phyloP scores from a whole-genome alignment of 1,139 yeast species.

The Geotrichum europaeum region DNA sequence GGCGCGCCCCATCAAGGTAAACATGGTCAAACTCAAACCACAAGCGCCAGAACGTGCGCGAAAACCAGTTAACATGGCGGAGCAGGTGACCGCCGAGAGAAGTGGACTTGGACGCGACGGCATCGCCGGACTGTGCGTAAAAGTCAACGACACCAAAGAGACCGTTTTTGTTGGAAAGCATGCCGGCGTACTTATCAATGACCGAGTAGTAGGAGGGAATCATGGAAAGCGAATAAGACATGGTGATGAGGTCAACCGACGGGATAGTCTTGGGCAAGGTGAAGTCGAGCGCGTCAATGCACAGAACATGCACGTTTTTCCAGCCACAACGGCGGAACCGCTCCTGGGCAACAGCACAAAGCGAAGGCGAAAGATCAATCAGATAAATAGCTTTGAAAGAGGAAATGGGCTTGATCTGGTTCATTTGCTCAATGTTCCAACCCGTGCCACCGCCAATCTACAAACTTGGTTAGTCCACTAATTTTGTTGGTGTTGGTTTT shows the following conservation, averaged over 20 bases:
- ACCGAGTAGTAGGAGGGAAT: constrained; percentile 77
- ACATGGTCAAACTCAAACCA: constrained; percentile 88
- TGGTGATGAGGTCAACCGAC: constrained; percentile 61
- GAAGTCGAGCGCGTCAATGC: constrained; percentile 74
- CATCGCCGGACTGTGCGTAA: constrained; percentile 65
- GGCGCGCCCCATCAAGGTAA: constrained; percentile 69
- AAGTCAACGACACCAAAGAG: constrained; percentile 69
- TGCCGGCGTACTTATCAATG: constrained; percentile 57
- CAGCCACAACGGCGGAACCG: constrained; percentile 52
- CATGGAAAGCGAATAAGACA: constrained; percentile 78
- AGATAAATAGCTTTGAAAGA: constrained; percentile 61
- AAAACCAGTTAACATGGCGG: constrained; percentile 70
- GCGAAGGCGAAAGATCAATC: constrained; percentile 70
- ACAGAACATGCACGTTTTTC: constrained; percentile 60
- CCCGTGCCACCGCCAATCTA: constrained; percentile 80
- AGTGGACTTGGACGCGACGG: constrained; percentile 62
- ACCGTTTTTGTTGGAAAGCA: constrained; percentile 49
- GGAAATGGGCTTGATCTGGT: constrained; percentile 46
- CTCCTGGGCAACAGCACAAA: constrained; percentile 62
- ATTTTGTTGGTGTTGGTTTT: not conserved
- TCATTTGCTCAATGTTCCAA: constrained; percentile 71
- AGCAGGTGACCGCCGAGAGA: constrained; percentile 68
- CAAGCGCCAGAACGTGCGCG: constrained; percentile 74
- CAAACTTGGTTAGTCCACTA: not conserved
- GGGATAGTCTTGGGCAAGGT: constrained; percentile 36